These are phyloP conservation scores for Eragrostis tef DNA, from an alignment of 202 grass and related monocot genomes.

Conservation along the genomic window DNA sequence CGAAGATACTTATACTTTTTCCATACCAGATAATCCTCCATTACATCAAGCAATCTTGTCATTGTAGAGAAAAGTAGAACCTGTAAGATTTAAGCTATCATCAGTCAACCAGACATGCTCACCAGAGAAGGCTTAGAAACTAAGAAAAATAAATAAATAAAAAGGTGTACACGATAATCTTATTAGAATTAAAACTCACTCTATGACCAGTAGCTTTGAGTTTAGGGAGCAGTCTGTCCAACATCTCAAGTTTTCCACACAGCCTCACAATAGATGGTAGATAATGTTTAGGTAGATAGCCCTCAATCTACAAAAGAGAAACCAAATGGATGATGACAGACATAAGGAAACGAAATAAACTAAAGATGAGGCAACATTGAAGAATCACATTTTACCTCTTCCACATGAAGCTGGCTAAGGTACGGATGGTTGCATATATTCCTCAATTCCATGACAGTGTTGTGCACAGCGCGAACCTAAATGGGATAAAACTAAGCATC, in stretches of 20 bases:
- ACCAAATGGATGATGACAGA: conserved; percentile 27
- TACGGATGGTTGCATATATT: conserved; percentile 99
- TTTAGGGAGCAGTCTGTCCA: conserved; percentile 93
- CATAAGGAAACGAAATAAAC: conserved; percentile 28
- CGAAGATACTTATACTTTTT: conserved; percentile 94
- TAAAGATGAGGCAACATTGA: conserved; percentile 13
- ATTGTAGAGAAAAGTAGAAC: conserved; percentile 98
- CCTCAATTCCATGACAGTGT: conserved; percentile 97
- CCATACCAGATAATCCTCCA: conserved; percentile 97
- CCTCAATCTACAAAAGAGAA: conserved; percentile 76
- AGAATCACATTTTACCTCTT: conserved; percentile 67
- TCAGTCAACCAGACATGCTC: conserved; percentile 33
- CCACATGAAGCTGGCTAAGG: conserved; percentile 92
- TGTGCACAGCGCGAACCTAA: conserved; percentile 88
- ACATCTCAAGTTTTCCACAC: conserved; percentile 98
- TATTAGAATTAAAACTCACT: conserved; percentile 49
- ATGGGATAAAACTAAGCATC: conserved; percentile 35
- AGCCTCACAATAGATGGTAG: conserved; percentile 85
- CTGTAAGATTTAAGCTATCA: conserved; percentile 47
- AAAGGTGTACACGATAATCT: conserved; percentile 29
- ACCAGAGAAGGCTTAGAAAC: conserved; percentile 16
- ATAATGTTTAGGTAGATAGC: conserved; percentile 89
- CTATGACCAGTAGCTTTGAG: conserved; percentile 95
- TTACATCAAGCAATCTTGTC: conserved; percentile 99
- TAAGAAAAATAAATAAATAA: background rate